A percentile compares a stretch with the other conserved stretches of the same genome.
Evolutionary conservation across 129 eudicot species (phyloP).

Genomic region (Saussurea involucrata): DNA sequence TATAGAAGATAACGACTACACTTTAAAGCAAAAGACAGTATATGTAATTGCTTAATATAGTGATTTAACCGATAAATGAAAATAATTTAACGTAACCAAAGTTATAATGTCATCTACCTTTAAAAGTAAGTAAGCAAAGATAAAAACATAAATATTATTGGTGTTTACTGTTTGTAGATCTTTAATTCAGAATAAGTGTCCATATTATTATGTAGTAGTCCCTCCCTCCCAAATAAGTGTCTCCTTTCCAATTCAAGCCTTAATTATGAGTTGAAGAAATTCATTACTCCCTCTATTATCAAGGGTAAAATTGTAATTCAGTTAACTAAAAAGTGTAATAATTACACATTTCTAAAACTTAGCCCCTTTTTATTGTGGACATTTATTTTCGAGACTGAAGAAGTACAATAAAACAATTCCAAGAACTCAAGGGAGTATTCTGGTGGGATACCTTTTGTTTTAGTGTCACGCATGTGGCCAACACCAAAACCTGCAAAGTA

Average conservation of each 20-base stretch:
- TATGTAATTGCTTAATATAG: not conserved
- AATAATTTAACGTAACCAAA: not conserved
- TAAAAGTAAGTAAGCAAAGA: not conserved
- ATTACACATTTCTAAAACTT: not conserved
- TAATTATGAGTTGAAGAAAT: not conserved
- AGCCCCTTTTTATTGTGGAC: not conserved
- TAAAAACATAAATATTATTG: not conserved
- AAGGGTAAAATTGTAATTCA: not conserved
- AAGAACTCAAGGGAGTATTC: not conserved
- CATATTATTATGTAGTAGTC: not conserved
- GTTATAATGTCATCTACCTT: not conserved
- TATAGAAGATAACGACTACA: not conserved
- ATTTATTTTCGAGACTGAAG: not conserved
- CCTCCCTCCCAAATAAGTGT: not conserved
- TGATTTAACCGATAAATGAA: not conserved
- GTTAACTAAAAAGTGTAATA: not conserved
- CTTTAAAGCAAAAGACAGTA: not conserved
- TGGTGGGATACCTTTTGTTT: conserved; percentile 75
- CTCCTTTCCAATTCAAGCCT: not conserved
- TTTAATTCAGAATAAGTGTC: no score
- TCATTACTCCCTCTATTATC: not conserved
- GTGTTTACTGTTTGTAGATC: no score
- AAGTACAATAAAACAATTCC: not conserved
- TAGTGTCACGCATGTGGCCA: conserved; percentile 98
- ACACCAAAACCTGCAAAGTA: conserved; percentile 89